A percentile compares a stretch with the other conserved stretches of the same genome.
Evolutionary conservation across 129 eudicot genomes (phyloP).

Genomic region (Flaveria linearis): DNA sequence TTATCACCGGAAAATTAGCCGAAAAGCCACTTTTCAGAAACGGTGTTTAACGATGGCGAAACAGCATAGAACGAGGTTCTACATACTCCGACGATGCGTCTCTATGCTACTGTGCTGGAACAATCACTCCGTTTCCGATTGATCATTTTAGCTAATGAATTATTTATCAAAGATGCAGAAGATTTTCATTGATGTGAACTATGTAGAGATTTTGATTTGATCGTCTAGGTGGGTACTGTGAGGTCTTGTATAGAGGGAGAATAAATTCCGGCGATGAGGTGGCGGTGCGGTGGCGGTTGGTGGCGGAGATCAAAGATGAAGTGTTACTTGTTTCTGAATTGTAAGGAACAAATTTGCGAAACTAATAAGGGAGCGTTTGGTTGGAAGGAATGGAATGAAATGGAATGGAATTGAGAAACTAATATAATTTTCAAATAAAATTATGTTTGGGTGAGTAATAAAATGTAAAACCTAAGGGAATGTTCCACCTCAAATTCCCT

Average conservation of each 20-base stretch:
- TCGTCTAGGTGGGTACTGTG: neutral
- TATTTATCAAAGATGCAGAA: neutral
- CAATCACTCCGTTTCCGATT: conserved; percentile 24
- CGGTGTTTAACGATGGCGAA: conserved; percentile 23
- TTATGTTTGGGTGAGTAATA: too few relatives aligned
- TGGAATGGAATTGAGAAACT: too few relatives aligned
- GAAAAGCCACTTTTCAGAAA: conserved; percentile 19
- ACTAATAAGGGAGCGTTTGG: too few relatives aligned
- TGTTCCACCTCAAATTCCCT: too few relatives aligned
- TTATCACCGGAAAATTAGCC: conserved; percentile 13
- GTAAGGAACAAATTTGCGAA: neutral
- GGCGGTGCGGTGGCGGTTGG: neutral
- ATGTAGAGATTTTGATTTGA: neutral
- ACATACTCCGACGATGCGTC: conserved; percentile 28
- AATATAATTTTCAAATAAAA: too few relatives aligned
- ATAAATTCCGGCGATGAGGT: too few relatives aligned
- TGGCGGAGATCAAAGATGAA: neutral
- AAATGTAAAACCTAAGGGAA: too few relatives aligned
- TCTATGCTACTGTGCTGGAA: conserved; percentile 28
- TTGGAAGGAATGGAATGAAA: too few relatives aligned
- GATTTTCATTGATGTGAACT: neutral
- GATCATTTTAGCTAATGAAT: neutral
- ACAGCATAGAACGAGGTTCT: conserved; percentile 23
- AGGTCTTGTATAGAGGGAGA: too few relatives aligned
- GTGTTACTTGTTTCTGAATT: neutral